These are phyloP conservation scores for Chenopodium berlandieri DNA, from an alignment of 148 eudicot genomes.

Conservation along the genomic window DNA sequence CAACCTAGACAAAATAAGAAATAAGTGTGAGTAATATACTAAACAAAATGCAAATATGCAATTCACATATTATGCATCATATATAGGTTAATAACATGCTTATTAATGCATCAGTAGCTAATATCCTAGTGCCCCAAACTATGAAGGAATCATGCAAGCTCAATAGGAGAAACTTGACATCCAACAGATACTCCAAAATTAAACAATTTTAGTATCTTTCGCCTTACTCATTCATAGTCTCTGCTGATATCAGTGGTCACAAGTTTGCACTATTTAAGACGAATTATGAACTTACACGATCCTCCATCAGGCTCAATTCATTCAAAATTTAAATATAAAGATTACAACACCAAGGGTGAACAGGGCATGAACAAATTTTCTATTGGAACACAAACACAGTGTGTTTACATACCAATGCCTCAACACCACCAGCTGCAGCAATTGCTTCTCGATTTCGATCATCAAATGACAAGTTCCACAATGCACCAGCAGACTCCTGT, in stretches of 20 bases:
- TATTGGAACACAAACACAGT: background rate
- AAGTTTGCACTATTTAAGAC: no score
- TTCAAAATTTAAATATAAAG: background rate
- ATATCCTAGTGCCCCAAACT: background rate
- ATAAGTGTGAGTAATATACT: conserved; percentile 10
- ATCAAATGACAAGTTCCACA: conserved; percentile 97
- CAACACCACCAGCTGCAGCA: conserved; percentile 93
- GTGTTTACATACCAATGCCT: conserved; percentile 75
- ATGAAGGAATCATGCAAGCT: background rate
- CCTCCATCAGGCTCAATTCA: background rate
- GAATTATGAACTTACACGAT: background rate
- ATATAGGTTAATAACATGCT: background rate
- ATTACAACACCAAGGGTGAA: background rate
- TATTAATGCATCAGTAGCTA: background rate
- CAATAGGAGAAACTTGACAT: background rate
- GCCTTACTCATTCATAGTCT: no score
- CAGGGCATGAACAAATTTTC: background rate
- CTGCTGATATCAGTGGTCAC: no score
- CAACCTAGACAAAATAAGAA: conserved; percentile 53
- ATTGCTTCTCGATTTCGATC: conserved; percentile 95
- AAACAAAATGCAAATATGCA: background rate
- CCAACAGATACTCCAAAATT: background rate
- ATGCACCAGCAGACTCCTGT: conserved; percentile 99
- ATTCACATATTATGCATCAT: background rate
- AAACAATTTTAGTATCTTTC: no score